phyloP scores from a whole-genome alignment of 345 rosid genomes.

The Eucalyptus shirleyi region DNA sequence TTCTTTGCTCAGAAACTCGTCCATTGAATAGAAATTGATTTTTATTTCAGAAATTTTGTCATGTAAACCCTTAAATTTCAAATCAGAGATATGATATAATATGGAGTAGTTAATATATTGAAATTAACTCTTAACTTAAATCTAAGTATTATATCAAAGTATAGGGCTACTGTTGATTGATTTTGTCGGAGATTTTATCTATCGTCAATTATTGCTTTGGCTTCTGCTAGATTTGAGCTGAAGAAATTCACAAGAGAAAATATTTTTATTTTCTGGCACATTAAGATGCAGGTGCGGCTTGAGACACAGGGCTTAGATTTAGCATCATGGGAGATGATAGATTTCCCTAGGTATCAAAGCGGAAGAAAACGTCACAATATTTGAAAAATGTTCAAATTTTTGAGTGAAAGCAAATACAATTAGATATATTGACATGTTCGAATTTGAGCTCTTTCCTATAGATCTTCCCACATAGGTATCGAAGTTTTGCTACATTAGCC shows the following conservation, averaged over 20 bases:
- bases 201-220: neutral
- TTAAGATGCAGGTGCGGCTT: neutral
- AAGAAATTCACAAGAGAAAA: neutral
- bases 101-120: neutral
- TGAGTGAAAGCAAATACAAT: neutral
- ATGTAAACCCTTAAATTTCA: neutral
- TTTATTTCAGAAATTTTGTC: too few relatives aligned
- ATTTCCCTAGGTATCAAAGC: neutral
- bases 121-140: neutral
- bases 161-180: neutral
- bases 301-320: neutral
- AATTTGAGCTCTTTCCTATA: neutral
- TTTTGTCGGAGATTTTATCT: neutral
- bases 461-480: neutral
- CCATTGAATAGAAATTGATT: too few relatives aligned
- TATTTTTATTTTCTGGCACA: neutral
- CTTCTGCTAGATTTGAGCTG: neutral
- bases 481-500: neutral
- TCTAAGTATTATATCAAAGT: neutral
- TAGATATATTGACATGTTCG: neutral
- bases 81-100: rapidly evolving
- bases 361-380: neutral
- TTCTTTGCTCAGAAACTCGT: too few relatives aligned
- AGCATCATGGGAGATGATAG: neutral
- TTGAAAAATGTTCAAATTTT: neutral